Conservation (phyloP, 441 rosid species). For the Corymbia calophylla region DNA sequence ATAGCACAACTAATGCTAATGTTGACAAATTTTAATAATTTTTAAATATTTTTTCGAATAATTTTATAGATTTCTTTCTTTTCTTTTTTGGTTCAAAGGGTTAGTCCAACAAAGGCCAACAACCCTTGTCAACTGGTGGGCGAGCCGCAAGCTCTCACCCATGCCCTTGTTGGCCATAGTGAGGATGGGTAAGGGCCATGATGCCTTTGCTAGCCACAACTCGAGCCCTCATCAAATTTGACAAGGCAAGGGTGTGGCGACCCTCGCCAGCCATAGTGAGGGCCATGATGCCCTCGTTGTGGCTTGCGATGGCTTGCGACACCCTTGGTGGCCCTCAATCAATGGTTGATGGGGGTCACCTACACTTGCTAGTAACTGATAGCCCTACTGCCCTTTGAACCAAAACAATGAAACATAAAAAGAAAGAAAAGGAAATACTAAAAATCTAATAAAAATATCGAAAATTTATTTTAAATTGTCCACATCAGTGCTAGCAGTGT, state of each 20-base stretch:
- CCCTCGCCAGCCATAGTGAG: not conserved
- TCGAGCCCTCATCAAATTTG: not conserved
- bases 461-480: not conserved
- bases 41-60: too few relatives aligned
- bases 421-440: too few relatives aligned
- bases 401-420: too few relatives aligned
- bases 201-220: not conserved
- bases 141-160: not conserved
- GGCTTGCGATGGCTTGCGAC: too few relatives aligned
- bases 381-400: not conserved
- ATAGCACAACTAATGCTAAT: rapidly evolving
- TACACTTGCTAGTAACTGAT: rapidly evolving
- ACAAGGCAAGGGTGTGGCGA: not conserved
- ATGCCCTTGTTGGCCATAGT: not conserved
- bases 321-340: not conserved
- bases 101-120: not conserved
- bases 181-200: not conserved
- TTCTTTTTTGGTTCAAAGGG: not conserved
- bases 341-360: not conserved
- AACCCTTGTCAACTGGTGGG: too few relatives aligned
- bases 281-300: too few relatives aligned
- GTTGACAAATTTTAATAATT: too few relatives aligned
- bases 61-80: rapidly evolving
- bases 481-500: rapidly evolving
- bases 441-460: too few relatives aligned